phyloP scores from a whole-genome alignment of 1,284 basidiomycete genomes.

The Cutaneotrichosporon cavernicola region DNA sequence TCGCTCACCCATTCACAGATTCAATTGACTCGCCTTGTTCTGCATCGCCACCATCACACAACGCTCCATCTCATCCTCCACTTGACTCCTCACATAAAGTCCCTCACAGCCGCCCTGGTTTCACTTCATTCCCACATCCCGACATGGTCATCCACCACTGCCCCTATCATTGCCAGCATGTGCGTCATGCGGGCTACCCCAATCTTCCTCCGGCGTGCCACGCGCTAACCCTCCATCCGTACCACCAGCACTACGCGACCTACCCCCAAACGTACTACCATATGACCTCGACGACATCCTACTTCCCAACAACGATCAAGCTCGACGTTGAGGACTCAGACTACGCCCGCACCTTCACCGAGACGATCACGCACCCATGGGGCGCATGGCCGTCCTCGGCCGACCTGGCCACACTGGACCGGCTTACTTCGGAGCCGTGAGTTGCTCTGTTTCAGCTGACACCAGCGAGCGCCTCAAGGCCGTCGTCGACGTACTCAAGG shows the following conservation, averaged over 20 bases:
- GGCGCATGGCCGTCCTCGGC: neutral
- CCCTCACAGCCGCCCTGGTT: too few species aligned
- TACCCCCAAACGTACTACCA: neutral
- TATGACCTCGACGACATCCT: neutral
- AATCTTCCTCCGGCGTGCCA: neutral
- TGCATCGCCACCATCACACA: too few species aligned
- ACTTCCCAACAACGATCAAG: neutral
- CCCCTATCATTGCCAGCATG: neutral
- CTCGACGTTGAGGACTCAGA: constrained; percentile 1
- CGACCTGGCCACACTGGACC: neutral
- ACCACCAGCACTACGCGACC: neutral
- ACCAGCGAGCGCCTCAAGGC: neutral
- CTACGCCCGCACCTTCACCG: constrained; percentile 4
- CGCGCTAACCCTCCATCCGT: neutral
- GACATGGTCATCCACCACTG: neutral
- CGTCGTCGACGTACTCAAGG: constrained; percentile 7
- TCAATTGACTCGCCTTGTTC: too few species aligned
- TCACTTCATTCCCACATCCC: neutral
- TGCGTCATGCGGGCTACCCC: too few species aligned
- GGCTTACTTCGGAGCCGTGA: neutral
- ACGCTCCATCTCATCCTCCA: too few species aligned
- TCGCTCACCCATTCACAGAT: too few species aligned
- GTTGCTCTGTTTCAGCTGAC: neutral
- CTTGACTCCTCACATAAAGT: too few species aligned
- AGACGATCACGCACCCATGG: neutral